Evolutionary conservation across 2,329 filamentous ascomycete genomes (phyloP).

Genomic region (Alternaria sp.): DNA sequence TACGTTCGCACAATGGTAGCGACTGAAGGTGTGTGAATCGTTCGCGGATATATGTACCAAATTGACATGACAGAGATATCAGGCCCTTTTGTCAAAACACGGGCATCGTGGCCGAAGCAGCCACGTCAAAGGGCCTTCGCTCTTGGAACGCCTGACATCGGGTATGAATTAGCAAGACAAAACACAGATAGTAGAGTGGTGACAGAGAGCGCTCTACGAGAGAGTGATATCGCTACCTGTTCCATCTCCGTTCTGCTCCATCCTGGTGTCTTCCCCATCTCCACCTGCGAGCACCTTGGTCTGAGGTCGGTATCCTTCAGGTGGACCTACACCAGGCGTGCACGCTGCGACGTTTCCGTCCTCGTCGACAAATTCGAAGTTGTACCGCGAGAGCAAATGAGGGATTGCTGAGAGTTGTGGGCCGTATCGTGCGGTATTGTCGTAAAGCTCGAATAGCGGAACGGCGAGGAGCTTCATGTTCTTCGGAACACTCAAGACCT

Average conservation of each 20-base stretch:
- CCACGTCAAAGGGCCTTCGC: neutral
- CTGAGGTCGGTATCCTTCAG: constrained; percentile 38
- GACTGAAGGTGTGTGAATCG: neutral
- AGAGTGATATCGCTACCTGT: constrained; percentile 47
- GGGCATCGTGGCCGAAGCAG: neutral
- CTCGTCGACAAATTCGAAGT: constrained; percentile 98
- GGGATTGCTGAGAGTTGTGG: constrained; percentile 97
- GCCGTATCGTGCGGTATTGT: constrained; percentile 93
- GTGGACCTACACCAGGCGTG: constrained; percentile 79
- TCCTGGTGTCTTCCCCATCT: constrained; percentile 49
- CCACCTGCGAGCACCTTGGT: constrained; percentile 51
- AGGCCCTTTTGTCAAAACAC: neutral
- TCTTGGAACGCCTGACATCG: constrained; percentile 12
- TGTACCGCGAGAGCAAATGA: constrained; percentile 91
- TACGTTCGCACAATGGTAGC: neutral
- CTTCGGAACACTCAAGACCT: constrained; percentile 95
- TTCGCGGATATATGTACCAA: neutral
- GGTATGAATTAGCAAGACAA: constrained; percentile 3
- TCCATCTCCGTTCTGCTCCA: constrained; percentile 49
- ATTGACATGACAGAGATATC: neutral
- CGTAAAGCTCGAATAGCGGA: constrained; percentile 96
- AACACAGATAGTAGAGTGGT: neutral
- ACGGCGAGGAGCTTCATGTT: constrained; percentile 99
- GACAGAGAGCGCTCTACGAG: constrained; percentile 28
- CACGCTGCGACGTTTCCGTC: constrained; percentile 84